Evolutionary conservation across 2,329 filamentous ascomycete genomes (phyloP).

Genomic region (Sphaerulina vaccinii): DNA sequence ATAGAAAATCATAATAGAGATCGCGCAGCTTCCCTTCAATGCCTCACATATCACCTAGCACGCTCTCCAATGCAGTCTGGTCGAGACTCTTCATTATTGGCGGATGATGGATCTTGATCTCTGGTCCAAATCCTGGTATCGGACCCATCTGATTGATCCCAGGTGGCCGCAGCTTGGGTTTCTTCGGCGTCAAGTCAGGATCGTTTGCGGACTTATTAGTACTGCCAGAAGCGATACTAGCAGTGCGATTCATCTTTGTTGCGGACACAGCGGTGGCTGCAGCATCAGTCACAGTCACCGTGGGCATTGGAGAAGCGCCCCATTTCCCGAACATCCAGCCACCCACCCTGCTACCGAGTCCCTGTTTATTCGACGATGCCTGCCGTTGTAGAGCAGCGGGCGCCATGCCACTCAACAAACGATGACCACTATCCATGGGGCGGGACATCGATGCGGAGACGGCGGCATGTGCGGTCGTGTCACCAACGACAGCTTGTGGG

Average conservation of each 20-base stretch:
- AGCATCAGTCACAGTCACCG: slow-evolving; percentile 14
- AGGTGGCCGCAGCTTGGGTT: slow-evolving; percentile 53
- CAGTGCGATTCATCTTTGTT: slow-evolving; percentile 17
- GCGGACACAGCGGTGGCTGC: slow-evolving; percentile 8
- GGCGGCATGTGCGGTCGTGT: slow-evolving; percentile 36
- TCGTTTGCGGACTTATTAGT: slow-evolving; percentile 24
- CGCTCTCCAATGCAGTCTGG: slow-evolving; percentile 54
- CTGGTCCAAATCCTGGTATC: slow-evolving; percentile 67
- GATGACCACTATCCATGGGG: slow-evolving; percentile 31
- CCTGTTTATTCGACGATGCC: slow-evolving; percentile 8
- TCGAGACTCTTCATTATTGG: slow-evolving; percentile 61
- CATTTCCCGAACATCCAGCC: slow-evolving; percentile 66
- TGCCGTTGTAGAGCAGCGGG: slow-evolving; percentile 18
- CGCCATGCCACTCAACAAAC: slow-evolving; percentile 37
- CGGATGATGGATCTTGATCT: slow-evolving; percentile 52
- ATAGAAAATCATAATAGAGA: slow-evolving; percentile 4
- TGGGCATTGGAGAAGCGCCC: slow-evolving; percentile 54
- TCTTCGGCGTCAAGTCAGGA: slow-evolving; percentile 39
- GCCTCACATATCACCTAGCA: slow-evolving; percentile 18
- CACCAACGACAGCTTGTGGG: slow-evolving; percentile 47
- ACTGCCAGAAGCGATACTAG: slow-evolving; percentile 23
- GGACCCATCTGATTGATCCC: slow-evolving; percentile 78
- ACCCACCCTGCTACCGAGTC: slow-evolving; percentile 56
- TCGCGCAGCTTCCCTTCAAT: background rate
- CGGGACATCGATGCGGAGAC: slow-evolving; percentile 43